Evolutionary conservation across 2,329 filamentous ascomycete genomes (phyloP).

Genomic region (Paecilomyces dactylethromorphus): DNA sequence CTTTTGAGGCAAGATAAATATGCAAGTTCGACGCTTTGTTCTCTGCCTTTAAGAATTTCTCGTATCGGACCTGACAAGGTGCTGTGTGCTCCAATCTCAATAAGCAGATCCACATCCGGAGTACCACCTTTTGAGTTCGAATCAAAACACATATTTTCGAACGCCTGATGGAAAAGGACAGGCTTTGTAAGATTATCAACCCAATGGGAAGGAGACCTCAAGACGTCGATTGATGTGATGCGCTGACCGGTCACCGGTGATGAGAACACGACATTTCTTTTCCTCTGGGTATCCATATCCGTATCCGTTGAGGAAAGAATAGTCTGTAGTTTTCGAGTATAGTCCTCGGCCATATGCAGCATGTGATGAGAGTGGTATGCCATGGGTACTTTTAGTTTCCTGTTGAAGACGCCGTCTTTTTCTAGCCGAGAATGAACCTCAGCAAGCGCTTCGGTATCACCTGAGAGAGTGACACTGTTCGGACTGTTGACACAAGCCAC

Average conservation of each 20-base stretch:
- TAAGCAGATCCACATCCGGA: conserved; percentile 8
- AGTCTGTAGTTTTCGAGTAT: background rate
- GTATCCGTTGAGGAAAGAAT: background rate
- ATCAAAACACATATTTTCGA: conserved; percentile 8
- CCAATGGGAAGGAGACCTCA: conserved; percentile 8
- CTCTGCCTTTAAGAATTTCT: conserved; percentile 1
- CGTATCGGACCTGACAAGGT: conserved; percentile 20
- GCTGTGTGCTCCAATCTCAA: conserved; percentile 25
- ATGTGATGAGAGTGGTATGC: conserved; percentile 11
- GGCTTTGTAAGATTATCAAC: conserved; percentile 14
- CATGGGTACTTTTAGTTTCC: conserved; percentile 2
- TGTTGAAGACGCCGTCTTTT: background rate
- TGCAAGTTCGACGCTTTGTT: background rate
- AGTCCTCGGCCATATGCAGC: background rate
- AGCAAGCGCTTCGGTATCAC: conserved; percentile 1
- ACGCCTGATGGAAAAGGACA: conserved; percentile 13
- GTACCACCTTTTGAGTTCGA: background rate
- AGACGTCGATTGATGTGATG: background rate
- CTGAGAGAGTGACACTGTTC: conserved; percentile 3
- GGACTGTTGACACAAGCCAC: conserved; percentile 7
- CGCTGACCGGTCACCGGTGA: background rate
- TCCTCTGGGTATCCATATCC: background rate
- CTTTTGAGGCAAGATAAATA: conserved; percentile 6
- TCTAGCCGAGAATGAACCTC: background rate
- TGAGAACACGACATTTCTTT: background rate